phyloP scores from a whole-genome alignment of 352 stramenopile genomes.

The Lagenidium giganteum region DNA sequence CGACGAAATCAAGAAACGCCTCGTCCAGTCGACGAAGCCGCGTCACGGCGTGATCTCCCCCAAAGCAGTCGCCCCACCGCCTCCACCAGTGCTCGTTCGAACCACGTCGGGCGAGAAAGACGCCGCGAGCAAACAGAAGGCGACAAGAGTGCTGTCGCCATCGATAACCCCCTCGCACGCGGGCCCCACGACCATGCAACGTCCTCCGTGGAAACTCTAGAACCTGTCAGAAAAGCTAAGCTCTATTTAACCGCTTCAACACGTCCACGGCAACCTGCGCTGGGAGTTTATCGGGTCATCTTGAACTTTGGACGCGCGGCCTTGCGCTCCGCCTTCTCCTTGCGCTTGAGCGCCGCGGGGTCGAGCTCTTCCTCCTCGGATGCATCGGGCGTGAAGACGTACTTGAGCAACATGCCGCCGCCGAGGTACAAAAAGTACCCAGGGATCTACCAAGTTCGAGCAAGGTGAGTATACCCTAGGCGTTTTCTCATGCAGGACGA shows the following conservation, averaged over 20 bases:
- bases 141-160: not conserved
- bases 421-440: slow-evolving; percentile 80
- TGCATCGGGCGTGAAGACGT: slow-evolving; percentile 69
- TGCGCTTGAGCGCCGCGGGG: slow-evolving; percentile 51
- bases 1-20: slow-evolving; percentile 32
- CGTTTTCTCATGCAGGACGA: not conserved
- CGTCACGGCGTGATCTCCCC: not conserved
- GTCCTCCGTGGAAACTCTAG: slow-evolving; percentile 18
- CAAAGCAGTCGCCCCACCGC: not conserved
- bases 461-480: too few relatives aligned
- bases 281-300: slow-evolving; percentile 8
- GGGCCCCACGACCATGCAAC: slow-evolving; percentile 7
- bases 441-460: slow-evolving; percentile 36
- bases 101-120: slow-evolving; percentile 2
- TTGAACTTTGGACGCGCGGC: slow-evolving; percentile 18
- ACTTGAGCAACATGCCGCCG: slow-evolving; percentile 71
- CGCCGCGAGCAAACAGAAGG: not conserved
- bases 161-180: slow-evolving; percentile 5
- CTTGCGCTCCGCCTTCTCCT: slow-evolving; percentile 65
- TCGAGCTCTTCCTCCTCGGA: slow-evolving; percentile 45
- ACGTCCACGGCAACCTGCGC: too few relatives aligned
- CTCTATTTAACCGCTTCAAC: too few relatives aligned
- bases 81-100: slow-evolving; percentile 1
- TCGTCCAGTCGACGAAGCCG: slow-evolving; percentile 1
- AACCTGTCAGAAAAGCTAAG: not conserved